phyloP scores from a whole-genome alignment of 768 basidiomycete species.

The Mycena vitilis region DNA sequence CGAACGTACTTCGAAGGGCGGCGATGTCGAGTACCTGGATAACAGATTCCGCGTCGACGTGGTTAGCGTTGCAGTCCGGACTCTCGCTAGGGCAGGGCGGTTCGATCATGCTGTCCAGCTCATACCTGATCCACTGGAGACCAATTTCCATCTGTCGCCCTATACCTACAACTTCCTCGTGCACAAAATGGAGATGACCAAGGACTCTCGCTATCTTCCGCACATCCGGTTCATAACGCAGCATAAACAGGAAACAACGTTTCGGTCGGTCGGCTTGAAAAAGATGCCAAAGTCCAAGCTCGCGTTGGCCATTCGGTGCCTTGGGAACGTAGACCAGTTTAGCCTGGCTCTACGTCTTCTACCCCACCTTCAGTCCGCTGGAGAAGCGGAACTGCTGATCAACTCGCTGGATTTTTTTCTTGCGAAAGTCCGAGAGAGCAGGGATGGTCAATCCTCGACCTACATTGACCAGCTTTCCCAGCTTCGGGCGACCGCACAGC shows the following conservation, averaged over 20 bases:
- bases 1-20: constrained; percentile 20
- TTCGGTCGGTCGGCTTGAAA: constrained; percentile 6
- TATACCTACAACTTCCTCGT: constrained; percentile 53
- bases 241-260: constrained; percentile 18
- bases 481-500: neutral
- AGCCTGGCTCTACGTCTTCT: constrained; percentile 26
- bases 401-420: constrained; percentile 21
- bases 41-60: constrained; percentile 21
- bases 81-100: constrained; percentile 52
- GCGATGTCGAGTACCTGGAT: constrained; percentile 23
- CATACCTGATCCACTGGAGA: constrained; percentile 49
- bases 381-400: neutral
- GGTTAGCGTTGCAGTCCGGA: constrained; percentile 54
- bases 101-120: constrained; percentile 57
- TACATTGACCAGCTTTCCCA: constrained; percentile 9
- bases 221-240: constrained; percentile 26
- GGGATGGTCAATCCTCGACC: neutral
- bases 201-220: constrained; percentile 22
- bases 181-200: constrained; percentile 36
- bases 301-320: constrained; percentile 23
- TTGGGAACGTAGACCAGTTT: constrained; percentile 17
- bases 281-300: constrained; percentile 13
- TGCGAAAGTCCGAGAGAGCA: constrained; percentile 7
- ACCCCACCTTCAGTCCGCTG: constrained; percentile 10
- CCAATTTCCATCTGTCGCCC: constrained; percentile 45